A percentile compares a stretch with the other conserved stretches of the same genome.
phyloP scores from a whole-genome alignment of 2,329 filamentous ascomycete genomes.

The Xylariaceae sp. region DNA sequence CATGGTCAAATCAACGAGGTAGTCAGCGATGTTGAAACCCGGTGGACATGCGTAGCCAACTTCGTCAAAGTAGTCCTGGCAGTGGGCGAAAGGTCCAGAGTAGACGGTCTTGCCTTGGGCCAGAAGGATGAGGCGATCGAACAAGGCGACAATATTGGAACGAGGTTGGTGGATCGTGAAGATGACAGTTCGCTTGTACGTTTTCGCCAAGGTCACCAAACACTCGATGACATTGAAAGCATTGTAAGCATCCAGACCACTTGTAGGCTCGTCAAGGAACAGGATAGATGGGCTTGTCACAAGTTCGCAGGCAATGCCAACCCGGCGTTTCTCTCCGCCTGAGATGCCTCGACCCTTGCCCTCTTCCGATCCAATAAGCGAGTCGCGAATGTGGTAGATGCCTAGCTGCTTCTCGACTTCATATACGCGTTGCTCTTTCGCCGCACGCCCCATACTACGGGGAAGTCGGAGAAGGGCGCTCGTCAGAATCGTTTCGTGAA shows the following conservation, averaged over 20 bases:
- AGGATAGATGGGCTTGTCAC: conserved; percentile 97
- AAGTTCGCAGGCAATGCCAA: conserved; percentile 95
- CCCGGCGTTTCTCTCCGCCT: conserved; percentile 91
- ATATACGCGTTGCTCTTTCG: conserved; percentile 88
- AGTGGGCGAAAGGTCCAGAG: conserved; percentile 84
- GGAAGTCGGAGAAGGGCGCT: conserved; percentile 91
- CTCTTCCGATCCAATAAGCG: conserved; percentile 94
- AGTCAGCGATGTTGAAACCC: conserved; percentile 98
- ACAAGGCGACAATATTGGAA: conserved; percentile 96
- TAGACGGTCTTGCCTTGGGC: conserved; percentile 89
- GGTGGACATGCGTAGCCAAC: conserved; percentile 91
- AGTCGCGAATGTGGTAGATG: conserved; percentile 90
- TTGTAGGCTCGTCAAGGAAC: conserved; percentile 95
- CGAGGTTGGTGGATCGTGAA: conserved; percentile 98
- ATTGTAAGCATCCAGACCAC: conserved; percentile 92
- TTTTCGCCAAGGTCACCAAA: conserved; percentile 89
- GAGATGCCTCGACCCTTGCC: conserved; percentile 92
- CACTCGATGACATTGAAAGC: conserved; percentile 98
- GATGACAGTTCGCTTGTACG: conserved; percentile 93
- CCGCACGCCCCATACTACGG: conserved; percentile 77
- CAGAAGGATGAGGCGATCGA: conserved; percentile 88
- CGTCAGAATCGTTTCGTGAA: conserved; percentile 95
- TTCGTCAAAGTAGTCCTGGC: conserved; percentile 87
- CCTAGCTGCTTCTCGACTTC: conserved; percentile 96
- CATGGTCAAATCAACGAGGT: conserved; percentile 96